Base-by-base conservation (phyloP, 768 basidiomycete genomes). In the Dendrothele bispora region DNA sequence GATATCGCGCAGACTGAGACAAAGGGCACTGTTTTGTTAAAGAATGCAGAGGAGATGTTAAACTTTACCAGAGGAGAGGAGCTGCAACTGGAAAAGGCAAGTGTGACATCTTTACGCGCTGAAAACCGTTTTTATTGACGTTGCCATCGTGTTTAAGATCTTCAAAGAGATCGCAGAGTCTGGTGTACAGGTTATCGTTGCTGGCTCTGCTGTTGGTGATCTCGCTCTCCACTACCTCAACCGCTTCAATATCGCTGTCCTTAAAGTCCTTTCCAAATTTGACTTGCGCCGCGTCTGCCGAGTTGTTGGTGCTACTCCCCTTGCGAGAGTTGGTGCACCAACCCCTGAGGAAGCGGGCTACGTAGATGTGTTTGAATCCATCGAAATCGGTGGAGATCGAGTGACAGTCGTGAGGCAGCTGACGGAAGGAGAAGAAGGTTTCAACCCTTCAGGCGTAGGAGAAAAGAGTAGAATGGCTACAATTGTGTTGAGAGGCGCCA, bases 191-290 rank as follows among this genome's bases (percentile, higher is more conserved):
- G 79, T 98, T 55, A 84, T 99, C 74, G 80, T 99, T 54, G 95
- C 92, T 12, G 97, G 97, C 17, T 88, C 93, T 7, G 82, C 83
- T 34, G 80, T 99, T 54, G 95, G 95, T 56, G 97, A 99, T 61
- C 90, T 99, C 48, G 93, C 95, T 2, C 74, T 97, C 50, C 97
- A 99, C 71, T 99, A 94, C 74, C 86, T 99, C 61, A 90, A 98
- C 75, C 80, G 95, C 46, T 78, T 89, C 74, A 77, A 83, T 72
- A 92, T 99, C 67, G 91, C 92, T 59, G 93, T 98, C 56, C 80
- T 99, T 69, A 98, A 97, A 67, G 91, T 98, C 24, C 80, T 95
- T 49, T 97, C 93, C 62, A 99, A 99, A 68, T 99, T 99, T 67
- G 95, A 99, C 55, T 83, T 99, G 12, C 88, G 95, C 42, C 77